phyloP scores from a whole-genome alignment of 352 stramenopile genomes.

The Phytophthora pluvialis region DNA sequence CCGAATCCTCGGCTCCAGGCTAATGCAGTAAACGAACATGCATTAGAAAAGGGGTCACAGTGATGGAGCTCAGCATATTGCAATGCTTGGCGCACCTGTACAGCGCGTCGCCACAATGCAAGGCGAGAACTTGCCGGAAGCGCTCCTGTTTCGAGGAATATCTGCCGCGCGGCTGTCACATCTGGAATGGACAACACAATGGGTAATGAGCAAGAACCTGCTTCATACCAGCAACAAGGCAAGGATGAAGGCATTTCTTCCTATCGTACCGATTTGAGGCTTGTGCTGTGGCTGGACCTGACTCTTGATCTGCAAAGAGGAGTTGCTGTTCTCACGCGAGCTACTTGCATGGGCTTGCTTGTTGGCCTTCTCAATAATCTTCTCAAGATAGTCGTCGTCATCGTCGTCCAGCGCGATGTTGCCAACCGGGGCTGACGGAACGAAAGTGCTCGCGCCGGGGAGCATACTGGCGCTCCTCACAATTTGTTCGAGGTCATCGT shows the following conservation, averaged over 20 bases:
- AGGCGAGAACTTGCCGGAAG: constrained; percentile 52
- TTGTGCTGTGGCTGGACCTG: constrained; percentile 44
- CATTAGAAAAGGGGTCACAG: neutral
- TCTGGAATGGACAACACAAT: constrained; percentile 36
- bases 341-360: constrained; percentile 39
- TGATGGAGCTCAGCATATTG: neutral
- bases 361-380: constrained; percentile 63
- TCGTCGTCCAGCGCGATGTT: constrained; percentile 56
- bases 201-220: constrained; percentile 5
- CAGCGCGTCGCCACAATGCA: constrained; percentile 60
- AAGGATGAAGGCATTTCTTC: neutral
- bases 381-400: constrained; percentile 64
- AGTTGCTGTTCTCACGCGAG: constrained; percentile 65
- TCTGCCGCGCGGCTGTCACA: constrained; percentile 30
- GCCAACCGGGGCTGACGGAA: neutral
- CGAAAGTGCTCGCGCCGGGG: constrained; percentile 8
- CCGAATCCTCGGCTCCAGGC: constrained; percentile 41
- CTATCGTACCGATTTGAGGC: constrained; percentile 35
- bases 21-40: constrained; percentile 7
- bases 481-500: constrained; percentile 34
- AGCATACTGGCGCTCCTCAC: constrained; percentile 21
- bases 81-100: constrained; percentile 39
- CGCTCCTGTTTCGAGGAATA: constrained; percentile 46
- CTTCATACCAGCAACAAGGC: no score
- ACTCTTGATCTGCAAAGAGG: constrained; percentile 72